Evolutionary conservation across 1,139 yeast genomes (phyloP).

Genomic region (Diutina scorzettiae): DNA sequence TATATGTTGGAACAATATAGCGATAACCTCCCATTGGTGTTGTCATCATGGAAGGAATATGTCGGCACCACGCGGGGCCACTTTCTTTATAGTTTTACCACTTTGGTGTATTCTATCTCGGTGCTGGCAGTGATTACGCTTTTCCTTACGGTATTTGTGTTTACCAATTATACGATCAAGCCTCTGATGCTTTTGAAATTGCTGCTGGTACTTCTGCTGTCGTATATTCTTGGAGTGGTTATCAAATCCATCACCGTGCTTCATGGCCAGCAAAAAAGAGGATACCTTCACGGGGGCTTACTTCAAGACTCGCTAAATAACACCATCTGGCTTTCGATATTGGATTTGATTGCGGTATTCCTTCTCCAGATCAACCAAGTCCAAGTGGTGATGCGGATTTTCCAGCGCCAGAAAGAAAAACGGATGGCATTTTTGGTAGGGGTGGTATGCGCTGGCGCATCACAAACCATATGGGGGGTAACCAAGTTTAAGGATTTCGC

Average conservation of each 20-base stretch:
- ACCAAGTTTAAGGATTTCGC: constrained; percentile 36
- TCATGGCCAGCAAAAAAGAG: constrained; percentile 40
- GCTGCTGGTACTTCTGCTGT: constrained; percentile 38
- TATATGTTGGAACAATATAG: constrained; percentile 17
- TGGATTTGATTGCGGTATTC: constrained; percentile 53
- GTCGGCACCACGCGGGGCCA: constrained; percentile 25
- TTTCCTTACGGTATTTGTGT: constrained; percentile 50
- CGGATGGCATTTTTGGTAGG: constrained; percentile 57
- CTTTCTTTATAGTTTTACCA: constrained; percentile 45
- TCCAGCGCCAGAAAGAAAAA: constrained; percentile 61
- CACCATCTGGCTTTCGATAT: constrained; percentile 38
- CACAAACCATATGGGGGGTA: constrained; percentile 63
- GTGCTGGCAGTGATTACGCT: constrained; percentile 56
- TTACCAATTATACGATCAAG: constrained; percentile 47
- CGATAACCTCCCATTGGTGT: constrained; percentile 26
- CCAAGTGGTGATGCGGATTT: constrained; percentile 61
- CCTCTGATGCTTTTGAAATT: constrained; percentile 36
- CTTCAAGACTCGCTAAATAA: constrained; percentile 37
- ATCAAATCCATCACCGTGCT: constrained; percentile 33
- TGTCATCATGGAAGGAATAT: constrained; percentile 29
- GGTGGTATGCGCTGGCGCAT: constrained; percentile 37
- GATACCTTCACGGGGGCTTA: constrained; percentile 42
- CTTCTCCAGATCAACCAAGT: constrained; percentile 63
- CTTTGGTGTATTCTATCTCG: constrained; percentile 50
- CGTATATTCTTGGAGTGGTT: constrained; percentile 41